Evolutionary conservation across 768 basidiomycete species (phyloP), one percentile per base, ranked within the genome.

Genomic region (Auricularia sp.): DNA sequence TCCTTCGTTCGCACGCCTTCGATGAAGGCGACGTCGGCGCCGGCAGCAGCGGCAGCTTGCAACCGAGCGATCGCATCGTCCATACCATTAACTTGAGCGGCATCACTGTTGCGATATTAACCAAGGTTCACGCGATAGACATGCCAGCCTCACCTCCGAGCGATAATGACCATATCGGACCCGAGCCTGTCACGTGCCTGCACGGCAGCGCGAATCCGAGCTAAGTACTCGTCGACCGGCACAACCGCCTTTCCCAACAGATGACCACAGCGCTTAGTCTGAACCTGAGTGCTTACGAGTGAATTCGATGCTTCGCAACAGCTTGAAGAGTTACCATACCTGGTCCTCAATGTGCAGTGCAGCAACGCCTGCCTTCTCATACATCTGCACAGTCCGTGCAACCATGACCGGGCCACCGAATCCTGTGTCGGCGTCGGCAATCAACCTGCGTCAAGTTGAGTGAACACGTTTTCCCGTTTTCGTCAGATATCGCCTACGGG

Each of bases 381-480:
- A 90, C 72, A 88, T 83, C n/a, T 77, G 80, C 10, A 91, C 85
- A 2, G 89, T 90, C 45, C 88, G 87, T 11, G 87, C 86, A 35
- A 90, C 83, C 80, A 85, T 90, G 10, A 83, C 82, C 1, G 88
- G 85, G 18, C 89, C 89, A 68, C 89, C 89, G 67, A 90, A 90
- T 85, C 88, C 89, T 63, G 88, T 90, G 71, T 91, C 89, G 11
- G 89, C 89, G 68, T 91, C 89, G 1, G 88, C 89, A 66, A 91
- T 90, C 21, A 91, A 84, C 0, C 47, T 51, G 21, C 7, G 29
- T 7, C 7, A 34, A 5, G 8, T 5, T 34, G 59, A 61, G 59
- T 14, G 33, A 7, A 24, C 14, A 14, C 5, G 21, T 51, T 4
- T 51, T 6, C 18, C 6, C 6, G 47, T 18, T 16, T 29, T 29